phyloP scores from a whole-genome alignment of 441 rosid genomes.

The Pelargonium citronellum region DNA sequence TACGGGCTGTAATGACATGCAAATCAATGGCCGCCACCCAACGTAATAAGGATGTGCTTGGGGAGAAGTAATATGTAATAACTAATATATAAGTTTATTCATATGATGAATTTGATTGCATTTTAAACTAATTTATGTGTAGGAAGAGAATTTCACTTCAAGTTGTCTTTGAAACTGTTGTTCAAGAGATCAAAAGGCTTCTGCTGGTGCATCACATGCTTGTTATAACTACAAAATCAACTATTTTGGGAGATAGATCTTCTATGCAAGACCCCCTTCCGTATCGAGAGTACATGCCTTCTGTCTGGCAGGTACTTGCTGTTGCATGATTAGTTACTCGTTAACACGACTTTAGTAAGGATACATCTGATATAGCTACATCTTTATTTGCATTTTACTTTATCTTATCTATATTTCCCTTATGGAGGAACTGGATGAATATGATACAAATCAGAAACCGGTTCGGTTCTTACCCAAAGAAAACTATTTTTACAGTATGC shows the following conservation, averaged over 20 bases:
- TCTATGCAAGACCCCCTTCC: conserved; percentile 35
- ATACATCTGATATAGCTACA: not conserved
- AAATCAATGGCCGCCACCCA: not conserved
- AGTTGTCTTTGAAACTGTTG: conserved; percentile 49
- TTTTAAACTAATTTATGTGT: conserved; percentile 13
- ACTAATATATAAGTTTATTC: not conserved
- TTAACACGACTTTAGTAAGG: not conserved
- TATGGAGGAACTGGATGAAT: not conserved
- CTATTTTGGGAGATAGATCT: conserved; percentile 38
- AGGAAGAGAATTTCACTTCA: conserved; percentile 71
- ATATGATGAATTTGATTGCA: conserved; percentile 11
- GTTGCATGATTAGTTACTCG: conserved; percentile 16
- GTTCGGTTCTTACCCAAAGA: not conserved
- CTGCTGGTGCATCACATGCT: conserved; percentile 58
- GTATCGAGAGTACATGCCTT: conserved; percentile 76
- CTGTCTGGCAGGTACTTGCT: conserved; percentile 67
- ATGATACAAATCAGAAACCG: not conserved
- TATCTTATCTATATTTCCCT: not conserved
- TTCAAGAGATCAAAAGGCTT: conserved; percentile 65
- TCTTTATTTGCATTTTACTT: not conserved
- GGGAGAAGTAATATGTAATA: not conserved
- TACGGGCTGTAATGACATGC: not conserved
- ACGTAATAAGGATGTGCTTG: not conserved
- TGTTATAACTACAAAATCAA: conserved; percentile 55
- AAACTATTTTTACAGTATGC: not conserved